Base-by-base conservation (phyloP, 2,329 filamentous ascomycete species). In the Teratosphaeria pseudoeucalypti region DNA sequence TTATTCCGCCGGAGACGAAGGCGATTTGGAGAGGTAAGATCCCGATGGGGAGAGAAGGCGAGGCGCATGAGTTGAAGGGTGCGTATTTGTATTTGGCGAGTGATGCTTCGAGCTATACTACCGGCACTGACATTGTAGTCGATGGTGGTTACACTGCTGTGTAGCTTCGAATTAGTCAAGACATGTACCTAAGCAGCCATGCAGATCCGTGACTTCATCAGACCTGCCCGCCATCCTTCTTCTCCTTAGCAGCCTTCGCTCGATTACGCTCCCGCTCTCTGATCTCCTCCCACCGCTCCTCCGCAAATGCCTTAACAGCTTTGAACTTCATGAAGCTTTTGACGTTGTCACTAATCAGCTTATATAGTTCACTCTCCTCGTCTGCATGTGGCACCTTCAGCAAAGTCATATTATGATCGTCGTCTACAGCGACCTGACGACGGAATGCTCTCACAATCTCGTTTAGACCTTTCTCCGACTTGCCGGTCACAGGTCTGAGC, bases 71-170 rank as follows among this genome's bases (percentile, higher is more conserved):
- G 77, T 79, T 95, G 66, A 92, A 92, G 77, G 90, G 89, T 23
- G 87, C 87, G 19, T 95, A 88, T 72, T 75, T 95, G 55, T 94
- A 91, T 74, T 78, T 95, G 59, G 87, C 88, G 19, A 89, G 86
- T 14, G 89, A 95, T 73, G 89, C 89, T 3, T 83, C 86, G n/a
- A 88, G 85, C 58, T 95, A 90, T 75, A 90, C 87, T 19, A 95
- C 89, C 9, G 90, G 85, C 0, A 60, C 66, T 66, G 68, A 76
- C 59, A 78, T 94, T 61, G 76, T 89, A 63, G 82, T 92, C 55
- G 89, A 94, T 71, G 89, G 89, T 61, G 88, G 88, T 58, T 90
- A 90, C 73, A 58, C 27, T 53, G 60, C 60, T 39, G 64, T 67
- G 6, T 65, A 58, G 55, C 59, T 43, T 14, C 16, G 16, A 5